Percentiles rank a stretch among this genome's conserved stretches.
Conservation (phyloP, 495 filamentous ascomycete species). For the Tuber magnatum region DNA sequence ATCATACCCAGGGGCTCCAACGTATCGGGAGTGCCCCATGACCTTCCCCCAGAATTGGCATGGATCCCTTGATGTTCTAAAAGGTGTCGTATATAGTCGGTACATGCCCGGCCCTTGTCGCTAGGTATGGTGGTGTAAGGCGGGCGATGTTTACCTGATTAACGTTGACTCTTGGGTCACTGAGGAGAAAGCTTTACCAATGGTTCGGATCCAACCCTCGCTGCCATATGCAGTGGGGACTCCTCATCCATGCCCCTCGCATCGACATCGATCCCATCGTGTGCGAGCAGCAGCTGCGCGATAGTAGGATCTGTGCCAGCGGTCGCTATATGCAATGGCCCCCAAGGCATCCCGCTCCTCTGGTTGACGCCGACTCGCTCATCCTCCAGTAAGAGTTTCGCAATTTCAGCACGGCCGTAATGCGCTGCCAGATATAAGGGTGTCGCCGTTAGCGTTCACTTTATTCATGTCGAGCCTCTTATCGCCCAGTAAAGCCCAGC, state of each 20-base stretch:
- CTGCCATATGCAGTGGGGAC: neutral
- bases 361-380: neutral
- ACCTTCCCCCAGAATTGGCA: neutral
- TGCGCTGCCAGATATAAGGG: neutral
- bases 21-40: neutral
- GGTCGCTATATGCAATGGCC: neutral
- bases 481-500: neutral
- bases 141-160: neutral
- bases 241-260: neutral
- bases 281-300: neutral
- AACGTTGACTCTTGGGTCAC: neutral
- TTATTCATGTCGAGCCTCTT: slow-evolving; percentile 2
- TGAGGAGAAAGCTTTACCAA: neutral
- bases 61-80: neutral
- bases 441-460: neutral
- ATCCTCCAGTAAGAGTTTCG: neutral
- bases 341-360: neutral
- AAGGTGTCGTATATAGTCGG: neutral
- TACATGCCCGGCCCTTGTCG: neutral
- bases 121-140: neutral
- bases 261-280: neutral
- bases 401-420: neutral
- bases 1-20: neutral
- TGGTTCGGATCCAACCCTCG: neutral
- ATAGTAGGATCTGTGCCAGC: neutral